phyloP scores from a whole-genome alignment of 192 early-diverging fungal genomes.

The Coemansia aciculifera region DNA sequence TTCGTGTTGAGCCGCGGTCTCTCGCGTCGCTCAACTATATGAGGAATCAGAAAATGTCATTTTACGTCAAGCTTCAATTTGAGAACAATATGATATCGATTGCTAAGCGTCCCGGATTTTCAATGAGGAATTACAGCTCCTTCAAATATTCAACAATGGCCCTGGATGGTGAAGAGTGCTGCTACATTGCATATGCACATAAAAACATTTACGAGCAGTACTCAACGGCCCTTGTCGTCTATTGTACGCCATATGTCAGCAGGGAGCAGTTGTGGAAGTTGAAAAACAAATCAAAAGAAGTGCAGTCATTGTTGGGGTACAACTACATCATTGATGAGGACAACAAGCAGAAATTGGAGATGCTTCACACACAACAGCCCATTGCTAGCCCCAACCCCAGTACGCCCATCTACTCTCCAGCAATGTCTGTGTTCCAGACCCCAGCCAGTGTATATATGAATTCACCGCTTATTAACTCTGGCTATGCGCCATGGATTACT shows the following conservation, averaged over 20 bases:
- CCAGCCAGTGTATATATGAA: not conserved
- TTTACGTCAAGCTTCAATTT: not conserved
- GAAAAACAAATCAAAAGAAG: constrained; percentile 5
- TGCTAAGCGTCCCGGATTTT: constrained; percentile 4
- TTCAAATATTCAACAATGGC: not conserved
- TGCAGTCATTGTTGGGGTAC: not conserved
- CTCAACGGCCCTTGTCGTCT: not conserved
- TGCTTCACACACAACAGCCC: not conserved
- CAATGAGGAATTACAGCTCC: not conserved
- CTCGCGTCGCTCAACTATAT: constrained; percentile 1
- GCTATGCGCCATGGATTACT: not conserved
- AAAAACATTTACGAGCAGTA: constrained; percentile 8
- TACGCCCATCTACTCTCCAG: not conserved
- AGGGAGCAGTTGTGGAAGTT: not conserved
- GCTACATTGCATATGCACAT: not conserved
- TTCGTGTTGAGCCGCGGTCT: constrained; percentile 5
- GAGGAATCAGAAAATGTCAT: not conserved
- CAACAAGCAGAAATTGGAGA: not conserved
- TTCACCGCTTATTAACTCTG: not conserved
- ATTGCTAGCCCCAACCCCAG: not conserved
- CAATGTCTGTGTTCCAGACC: not conserved
- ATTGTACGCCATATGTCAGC: not conserved
- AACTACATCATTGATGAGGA: not conserved
- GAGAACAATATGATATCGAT: not conserved
- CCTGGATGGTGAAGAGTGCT: not conserved